These are phyloP conservation scores for Penicillium italicum DNA, from an alignment of 2,329 filamentous ascomycete genomes.

Conservation along the genomic window DNA sequence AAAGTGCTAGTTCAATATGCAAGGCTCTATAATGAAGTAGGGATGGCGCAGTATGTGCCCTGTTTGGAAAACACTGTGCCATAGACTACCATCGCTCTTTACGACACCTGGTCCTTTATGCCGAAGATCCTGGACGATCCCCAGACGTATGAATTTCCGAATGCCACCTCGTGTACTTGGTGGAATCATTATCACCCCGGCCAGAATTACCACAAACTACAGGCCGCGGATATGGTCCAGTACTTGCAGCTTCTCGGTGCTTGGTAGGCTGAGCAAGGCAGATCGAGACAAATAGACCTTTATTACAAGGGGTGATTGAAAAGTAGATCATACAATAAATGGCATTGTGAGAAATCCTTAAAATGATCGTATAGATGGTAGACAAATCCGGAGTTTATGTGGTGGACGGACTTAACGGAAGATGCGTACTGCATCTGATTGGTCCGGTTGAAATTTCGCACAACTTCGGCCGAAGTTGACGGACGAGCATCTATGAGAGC, in stretches of 20 bases:
- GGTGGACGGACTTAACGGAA: background rate
- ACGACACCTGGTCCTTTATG: slow-evolving; percentile 34
- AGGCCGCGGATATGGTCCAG: slow-evolving; percentile 26
- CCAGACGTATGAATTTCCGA: slow-evolving; percentile 24
- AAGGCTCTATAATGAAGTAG: background rate
- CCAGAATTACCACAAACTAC: slow-evolving; percentile 27
- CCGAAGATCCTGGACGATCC: slow-evolving; percentile 28
- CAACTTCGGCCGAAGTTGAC: slow-evolving; percentile 20
- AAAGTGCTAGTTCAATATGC: background rate
- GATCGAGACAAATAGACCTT: background rate
- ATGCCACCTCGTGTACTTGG: slow-evolving; percentile 30
- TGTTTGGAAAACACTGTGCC: background rate
- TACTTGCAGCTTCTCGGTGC: background rate
- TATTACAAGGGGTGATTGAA: background rate
- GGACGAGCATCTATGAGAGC: slow-evolving; percentile 15
- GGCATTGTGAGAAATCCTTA: background rate
- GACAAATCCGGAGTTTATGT: background rate
- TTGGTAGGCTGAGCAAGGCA: background rate
- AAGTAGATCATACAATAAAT: background rate
- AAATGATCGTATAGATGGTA: background rate
- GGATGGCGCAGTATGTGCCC: background rate
- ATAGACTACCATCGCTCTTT: slow-evolving; percentile 26
- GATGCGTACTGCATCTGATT: background rate
- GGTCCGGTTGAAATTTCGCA: background rate
- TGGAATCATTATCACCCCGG: slow-evolving; percentile 35